phyloP scores from a whole-genome alignment of 192 early-diverging fungal species.

The Lunasporangiospora selenospora region DNA sequence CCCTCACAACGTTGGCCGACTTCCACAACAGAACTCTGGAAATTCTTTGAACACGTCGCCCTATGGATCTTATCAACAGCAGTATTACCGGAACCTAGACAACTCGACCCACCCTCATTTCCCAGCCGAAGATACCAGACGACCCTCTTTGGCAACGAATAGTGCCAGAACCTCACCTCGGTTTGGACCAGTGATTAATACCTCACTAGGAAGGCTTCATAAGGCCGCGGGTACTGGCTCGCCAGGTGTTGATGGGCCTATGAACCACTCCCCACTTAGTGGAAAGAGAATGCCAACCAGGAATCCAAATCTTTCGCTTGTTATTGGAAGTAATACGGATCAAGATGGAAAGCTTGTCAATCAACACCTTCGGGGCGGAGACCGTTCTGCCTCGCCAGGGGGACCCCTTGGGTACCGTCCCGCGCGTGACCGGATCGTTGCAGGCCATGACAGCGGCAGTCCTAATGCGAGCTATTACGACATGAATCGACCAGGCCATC shows the following conservation, averaged over 20 bases:
- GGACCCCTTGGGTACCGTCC: conserved; percentile 22
- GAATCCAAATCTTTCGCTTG: conserved; percentile 37
- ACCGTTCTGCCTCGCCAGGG: conserved; percentile 34
- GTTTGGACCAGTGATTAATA: conserved; percentile 37
- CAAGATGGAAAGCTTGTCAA: conserved; percentile 45
- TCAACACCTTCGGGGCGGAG: conserved; percentile 22
- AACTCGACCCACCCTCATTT: conserved; percentile 35
- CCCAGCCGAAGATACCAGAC: conserved; percentile 28
- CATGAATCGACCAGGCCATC: conserved; percentile 31
- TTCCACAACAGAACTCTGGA: conserved; percentile 12
- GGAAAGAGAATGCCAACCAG: conserved; percentile 35
- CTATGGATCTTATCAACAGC: conserved; percentile 35
- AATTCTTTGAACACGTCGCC: conserved; percentile 21
- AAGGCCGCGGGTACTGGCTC: conserved; percentile 27
- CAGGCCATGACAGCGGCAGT: conserved; percentile 27
- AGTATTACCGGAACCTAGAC: conserved; percentile 25
- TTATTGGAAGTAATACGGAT: conserved; percentile 47
- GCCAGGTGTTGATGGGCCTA: conserved; percentile 11
- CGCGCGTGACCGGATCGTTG: conserved; percentile 11
- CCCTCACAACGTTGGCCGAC: conserved; percentile 35
- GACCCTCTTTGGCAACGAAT: conserved; percentile 34
- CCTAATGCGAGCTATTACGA: conserved; percentile 38
- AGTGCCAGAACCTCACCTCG: conserved; percentile 43
- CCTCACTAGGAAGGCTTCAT: conserved; percentile 25
- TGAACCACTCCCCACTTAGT: conserved; percentile 40